Conservation (phyloP, 2,329 filamentous ascomycete species). For the Penicillium janthinellum region DNA sequence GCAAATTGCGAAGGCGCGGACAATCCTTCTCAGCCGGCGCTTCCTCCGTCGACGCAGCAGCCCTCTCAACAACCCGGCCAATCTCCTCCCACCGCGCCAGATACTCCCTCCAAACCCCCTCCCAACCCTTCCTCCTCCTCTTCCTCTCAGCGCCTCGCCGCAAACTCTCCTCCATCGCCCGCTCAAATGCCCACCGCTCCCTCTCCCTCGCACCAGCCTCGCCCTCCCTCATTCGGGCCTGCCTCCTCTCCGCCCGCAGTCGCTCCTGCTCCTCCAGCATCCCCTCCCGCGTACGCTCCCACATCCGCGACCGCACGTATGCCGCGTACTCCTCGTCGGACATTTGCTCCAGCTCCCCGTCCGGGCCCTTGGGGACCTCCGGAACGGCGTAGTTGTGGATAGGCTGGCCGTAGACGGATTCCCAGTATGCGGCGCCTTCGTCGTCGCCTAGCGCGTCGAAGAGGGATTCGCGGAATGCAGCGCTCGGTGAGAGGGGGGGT, state of each 20-base stretch:
- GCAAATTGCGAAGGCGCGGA: slow-evolving; percentile 43
- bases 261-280: slow-evolving; percentile 73
- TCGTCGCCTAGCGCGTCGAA: slow-evolving; percentile 98
- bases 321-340: slow-evolving; percentile 87
- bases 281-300: slow-evolving; percentile 88
- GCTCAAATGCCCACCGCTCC: slow-evolving; percentile 52
- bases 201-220: slow-evolving; percentile 25
- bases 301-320: slow-evolving; percentile 87
- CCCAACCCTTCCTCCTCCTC: slow-evolving; percentile 45
- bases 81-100: slow-evolving; percentile 62
- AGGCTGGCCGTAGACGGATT: slow-evolving; percentile 93
- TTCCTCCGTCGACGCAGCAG: not conserved
- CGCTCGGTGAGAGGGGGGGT: slow-evolving; percentile 61
- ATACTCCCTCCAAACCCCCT: slow-evolving; percentile 67
- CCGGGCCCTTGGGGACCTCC: slow-evolving; percentile 47
- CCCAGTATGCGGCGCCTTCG: slow-evolving; percentile 93
- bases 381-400: slow-evolving; percentile 75
- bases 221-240: slow-evolving; percentile 50
- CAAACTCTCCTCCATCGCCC: slow-evolving; percentile 70
- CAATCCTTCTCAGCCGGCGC: slow-evolving; percentile 9
- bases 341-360: slow-evolving; percentile 75
- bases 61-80: slow-evolving; percentile 24
- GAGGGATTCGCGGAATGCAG: slow-evolving; percentile 86
- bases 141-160: slow-evolving; percentile 66
- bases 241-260: slow-evolving; percentile 55